Base-by-base conservation (phyloP, 495 filamentous ascomycete species). In the Penicillium pulvis region DNA sequence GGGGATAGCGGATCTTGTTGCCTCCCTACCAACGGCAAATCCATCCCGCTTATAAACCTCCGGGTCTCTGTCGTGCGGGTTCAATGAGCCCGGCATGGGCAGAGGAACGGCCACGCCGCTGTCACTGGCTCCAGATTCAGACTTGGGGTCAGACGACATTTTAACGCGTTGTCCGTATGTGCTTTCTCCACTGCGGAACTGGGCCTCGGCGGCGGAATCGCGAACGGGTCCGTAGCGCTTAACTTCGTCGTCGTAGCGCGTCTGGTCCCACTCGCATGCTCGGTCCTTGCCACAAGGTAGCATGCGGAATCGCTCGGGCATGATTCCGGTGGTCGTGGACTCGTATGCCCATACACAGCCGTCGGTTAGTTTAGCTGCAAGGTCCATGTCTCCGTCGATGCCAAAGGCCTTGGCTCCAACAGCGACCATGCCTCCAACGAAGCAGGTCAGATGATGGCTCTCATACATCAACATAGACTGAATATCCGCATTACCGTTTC, bases 261-360 rank as follows among this genome's bases (percentile, higher is more conserved):
- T 89, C 69, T 92, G 78, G 66, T 93, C 88, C 84, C 90, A 98
- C 10, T 83, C 73, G 67, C 94, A 98, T 19, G 83, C 71, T 30
- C 81, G 70, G 5, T 65, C 68, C 55, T 87, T 79, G n/a, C 81
- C 76, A 67, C 94, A 98, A 2, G 85, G 82, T 24, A 93, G 62
- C 0, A 88, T 72, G 6, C 68, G 66, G 55, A 91, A 88, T 6
- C 71, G 70, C 71, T 98, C 94, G 1, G 94, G 93, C 92, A 96
- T 96, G 61, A 98, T 90, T 4, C 93, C 95, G 0, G 87, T 89
- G 2, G 83, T 78, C 12, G 90, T 92, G 17, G 81, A 80, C 62
- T 91, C 85, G 68, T 98, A 98, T 2, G 92, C 89, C 93, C 92
- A 98, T 3, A 94, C 89, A 68, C 94, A 98, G 20, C 93, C 95